Conservation (phyloP, 140 eudicot species). For the Erigeron philadelphicus region DNA sequence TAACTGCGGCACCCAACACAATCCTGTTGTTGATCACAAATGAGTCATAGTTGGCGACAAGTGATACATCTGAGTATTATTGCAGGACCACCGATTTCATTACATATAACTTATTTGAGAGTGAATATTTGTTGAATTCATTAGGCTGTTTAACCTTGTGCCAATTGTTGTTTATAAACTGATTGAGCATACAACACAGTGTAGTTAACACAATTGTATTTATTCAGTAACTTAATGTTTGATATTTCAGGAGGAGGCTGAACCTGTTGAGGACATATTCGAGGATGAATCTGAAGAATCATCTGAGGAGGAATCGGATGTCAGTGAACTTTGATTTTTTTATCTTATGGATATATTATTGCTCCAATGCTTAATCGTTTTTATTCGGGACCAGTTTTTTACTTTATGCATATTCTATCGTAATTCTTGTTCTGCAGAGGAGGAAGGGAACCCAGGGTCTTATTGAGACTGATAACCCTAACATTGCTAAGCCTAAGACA, state of each 20-base stretch:
- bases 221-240: slow-evolving; percentile 1
- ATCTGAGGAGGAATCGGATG: slow-evolving; percentile 64
- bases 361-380: not conserved
- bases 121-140: too few species aligned
- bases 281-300: slow-evolving; percentile 82
- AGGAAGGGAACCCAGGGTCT: slow-evolving; percentile 81
- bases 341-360: not conserved
- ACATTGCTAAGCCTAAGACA: slow-evolving; percentile 82
- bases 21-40: not conserved
- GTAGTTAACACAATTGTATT: not conserved
- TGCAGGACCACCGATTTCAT: not conserved
- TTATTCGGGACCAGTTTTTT: not conserved
- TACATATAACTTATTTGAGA: not conserved
- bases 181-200: not conserved
- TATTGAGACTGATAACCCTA: slow-evolving; percentile 81
- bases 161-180: not conserved
- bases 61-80: not conserved
- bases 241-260: slow-evolving; percentile 61
- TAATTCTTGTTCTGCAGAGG: slow-evolving; percentile 36
- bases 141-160: not conserved
- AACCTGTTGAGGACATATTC: slow-evolving; percentile 56
- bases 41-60: not conserved
- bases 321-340: slow-evolving; percentile 29
- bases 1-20: not conserved
- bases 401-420: not conserved